Conservation (phyloP, 768 basidiomycete genomes). For the Suillus decipiens region DNA sequence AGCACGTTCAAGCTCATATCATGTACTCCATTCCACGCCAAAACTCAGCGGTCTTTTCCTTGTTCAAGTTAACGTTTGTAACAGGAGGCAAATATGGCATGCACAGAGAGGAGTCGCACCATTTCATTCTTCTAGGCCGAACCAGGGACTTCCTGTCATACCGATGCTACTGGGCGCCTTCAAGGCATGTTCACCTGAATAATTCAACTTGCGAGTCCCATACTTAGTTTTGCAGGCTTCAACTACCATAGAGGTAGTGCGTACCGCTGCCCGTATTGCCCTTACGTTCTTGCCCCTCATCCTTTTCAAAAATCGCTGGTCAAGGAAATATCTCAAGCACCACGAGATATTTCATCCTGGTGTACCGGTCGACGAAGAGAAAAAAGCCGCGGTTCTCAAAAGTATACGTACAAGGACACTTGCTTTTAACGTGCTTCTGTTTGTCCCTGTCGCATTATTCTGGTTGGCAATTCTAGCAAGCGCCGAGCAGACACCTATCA, state of each 20-base stretch:
- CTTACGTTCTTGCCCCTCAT: slow-evolving; percentile 76
- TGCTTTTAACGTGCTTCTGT: slow-evolving; percentile 54
- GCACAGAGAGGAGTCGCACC: slow-evolving; percentile 14
- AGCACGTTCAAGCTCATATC: not conserved
- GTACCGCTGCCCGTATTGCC: slow-evolving; percentile 68
- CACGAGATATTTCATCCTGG: slow-evolving; percentile 37
- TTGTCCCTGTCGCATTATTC: slow-evolving; percentile 62
- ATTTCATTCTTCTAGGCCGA: slow-evolving; percentile 45
- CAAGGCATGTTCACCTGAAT: slow-evolving; percentile 49
- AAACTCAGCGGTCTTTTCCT: slow-evolving; percentile 14
- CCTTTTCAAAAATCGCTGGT: slow-evolving; percentile 56
- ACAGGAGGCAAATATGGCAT: slow-evolving; percentile 11
- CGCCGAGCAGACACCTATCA: slow-evolving; percentile 76
- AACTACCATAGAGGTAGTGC: slow-evolving; percentile 67
- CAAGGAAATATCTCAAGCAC: slow-evolving; percentile 52
- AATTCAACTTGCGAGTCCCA: slow-evolving; percentile 2
- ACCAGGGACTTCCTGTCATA: slow-evolving; percentile 43
- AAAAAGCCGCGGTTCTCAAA: slow-evolving; percentile 47
- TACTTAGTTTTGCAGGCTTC: slow-evolving; percentile 54
- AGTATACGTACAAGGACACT: slow-evolving; percentile 50
- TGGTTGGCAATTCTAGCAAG: slow-evolving; percentile 73
- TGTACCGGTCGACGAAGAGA: slow-evolving; percentile 53
- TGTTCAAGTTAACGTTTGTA: slow-evolving; percentile 4
- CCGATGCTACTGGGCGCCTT: slow-evolving; percentile 60
- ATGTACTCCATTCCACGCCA: slow-evolving; percentile 6